A percentile compares a stretch with the other conserved stretches of the same genome.
Conservation (phyloP, 2,329 filamentous ascomycete species). For the Bipolaris gigantea region DNA sequence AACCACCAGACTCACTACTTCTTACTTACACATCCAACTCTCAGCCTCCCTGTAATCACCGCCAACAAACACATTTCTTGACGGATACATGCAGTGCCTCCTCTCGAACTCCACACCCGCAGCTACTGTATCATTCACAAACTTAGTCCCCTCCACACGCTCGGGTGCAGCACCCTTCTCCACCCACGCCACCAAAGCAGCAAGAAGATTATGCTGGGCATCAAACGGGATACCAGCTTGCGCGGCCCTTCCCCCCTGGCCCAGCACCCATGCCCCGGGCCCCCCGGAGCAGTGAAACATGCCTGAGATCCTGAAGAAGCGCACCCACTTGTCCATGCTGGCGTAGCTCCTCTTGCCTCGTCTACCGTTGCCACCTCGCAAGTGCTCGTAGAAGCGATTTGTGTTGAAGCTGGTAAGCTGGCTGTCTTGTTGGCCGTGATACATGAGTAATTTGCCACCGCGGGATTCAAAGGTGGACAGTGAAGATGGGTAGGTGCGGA, state of each 20-base stretch:
- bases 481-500: constrained; percentile 43
- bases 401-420: constrained; percentile 50
- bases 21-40: constrained; percentile 19
- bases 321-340: constrained; percentile 41
- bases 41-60: constrained; percentile 34
- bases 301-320: constrained; percentile 56
- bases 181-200: constrained; percentile 52
- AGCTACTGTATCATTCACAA: constrained; percentile 44
- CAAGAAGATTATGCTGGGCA: constrained; percentile 31
- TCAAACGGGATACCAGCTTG: constrained; percentile 22
- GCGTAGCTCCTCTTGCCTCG: constrained; percentile 1
- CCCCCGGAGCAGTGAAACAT: constrained; percentile 57
- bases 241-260: constrained; percentile 27
- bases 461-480: constrained; percentile 34
- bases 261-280: constrained; percentile 46
- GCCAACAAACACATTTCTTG: constrained; percentile 7
- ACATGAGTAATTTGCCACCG: constrained; percentile 51
- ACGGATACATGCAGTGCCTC: constrained; percentile 48
- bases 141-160: constrained; percentile 32
- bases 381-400: constrained; percentile 51
- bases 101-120: constrained; percentile 51
- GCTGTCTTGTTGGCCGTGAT: constrained; percentile 50
- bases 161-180: constrained; percentile 46
- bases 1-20: not conserved
- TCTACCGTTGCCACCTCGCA: constrained; percentile 20